A percentile compares a stretch with the other conserved stretches of the same genome.
Evolutionary conservation across 2,329 filamentous ascomycete genomes (phyloP).

Genomic region (Botrytis deweyae): DNA sequence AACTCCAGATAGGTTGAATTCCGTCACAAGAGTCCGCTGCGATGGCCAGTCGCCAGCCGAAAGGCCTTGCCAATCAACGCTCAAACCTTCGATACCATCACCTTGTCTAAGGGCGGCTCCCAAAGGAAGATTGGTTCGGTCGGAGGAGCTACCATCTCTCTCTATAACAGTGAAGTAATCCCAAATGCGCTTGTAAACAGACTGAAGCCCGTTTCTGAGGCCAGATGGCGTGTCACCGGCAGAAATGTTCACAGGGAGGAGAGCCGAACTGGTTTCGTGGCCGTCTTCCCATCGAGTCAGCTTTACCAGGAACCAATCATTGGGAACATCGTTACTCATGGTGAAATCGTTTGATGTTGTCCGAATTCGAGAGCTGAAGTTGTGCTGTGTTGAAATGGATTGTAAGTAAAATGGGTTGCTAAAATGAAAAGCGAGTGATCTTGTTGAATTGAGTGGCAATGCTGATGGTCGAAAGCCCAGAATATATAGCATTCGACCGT

Average conservation of each 20-base stretch:
- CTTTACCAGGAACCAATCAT: not conserved
- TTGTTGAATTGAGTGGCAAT: not conserved
- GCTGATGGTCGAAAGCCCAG: not conserved
- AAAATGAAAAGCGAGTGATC: not conserved
- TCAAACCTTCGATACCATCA: slow-evolving; percentile 8
- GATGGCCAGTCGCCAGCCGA: not conserved
- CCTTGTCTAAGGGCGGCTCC: not conserved
- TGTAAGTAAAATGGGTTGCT: not conserved
- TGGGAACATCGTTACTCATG: not conserved
- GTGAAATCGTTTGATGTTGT: not conserved
- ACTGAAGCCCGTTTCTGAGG: not conserved
- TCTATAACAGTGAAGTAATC: not conserved
- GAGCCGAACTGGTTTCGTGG: not conserved
- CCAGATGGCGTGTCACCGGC: not conserved
- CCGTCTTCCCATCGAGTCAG: not conserved
- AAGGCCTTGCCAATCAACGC: not conserved
- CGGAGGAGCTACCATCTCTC: not conserved
- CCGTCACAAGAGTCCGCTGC: not conserved
- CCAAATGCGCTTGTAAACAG: not conserved
- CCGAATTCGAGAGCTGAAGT: not conserved
- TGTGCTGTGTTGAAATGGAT: not conserved
- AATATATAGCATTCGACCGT: not conserved
- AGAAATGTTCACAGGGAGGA: not conserved
- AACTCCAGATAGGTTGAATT: not conserved
- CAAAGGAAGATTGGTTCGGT: not conserved